phyloP scores from a whole-genome alignment of 2,329 filamentous ascomycete genomes.

The Metarhizium humberi region DNA sequence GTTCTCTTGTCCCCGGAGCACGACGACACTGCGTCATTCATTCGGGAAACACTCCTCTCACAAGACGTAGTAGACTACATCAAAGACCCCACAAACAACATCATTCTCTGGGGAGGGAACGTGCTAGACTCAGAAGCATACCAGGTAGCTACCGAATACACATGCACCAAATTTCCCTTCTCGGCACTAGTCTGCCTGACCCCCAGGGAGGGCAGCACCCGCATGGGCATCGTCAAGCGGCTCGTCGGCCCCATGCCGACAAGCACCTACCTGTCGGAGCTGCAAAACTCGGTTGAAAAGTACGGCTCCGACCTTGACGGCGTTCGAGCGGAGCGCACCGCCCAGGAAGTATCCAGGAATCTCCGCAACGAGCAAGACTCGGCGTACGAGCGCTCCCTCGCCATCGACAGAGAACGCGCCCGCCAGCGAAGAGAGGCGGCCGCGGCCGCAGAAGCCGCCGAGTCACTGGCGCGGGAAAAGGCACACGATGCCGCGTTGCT shows the following conservation, averaged over 20 bases:
- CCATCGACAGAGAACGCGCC: slow-evolving; percentile 77
- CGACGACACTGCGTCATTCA: slow-evolving; percentile 78
- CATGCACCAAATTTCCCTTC: slow-evolving; percentile 89
- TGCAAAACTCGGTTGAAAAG: slow-evolving; percentile 63
- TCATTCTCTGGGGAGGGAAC: slow-evolving; percentile 88
- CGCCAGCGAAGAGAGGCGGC: slow-evolving; percentile 69
- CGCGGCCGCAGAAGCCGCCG: slow-evolving; percentile 57
- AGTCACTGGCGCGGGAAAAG: slow-evolving; percentile 49
- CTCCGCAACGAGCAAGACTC: slow-evolving; percentile 84
- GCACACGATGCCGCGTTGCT: slow-evolving; percentile 49
- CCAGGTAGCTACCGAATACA: slow-evolving; percentile 79
- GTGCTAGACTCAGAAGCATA: slow-evolving; percentile 91
- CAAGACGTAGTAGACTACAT: slow-evolving; percentile 67
- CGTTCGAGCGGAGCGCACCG: slow-evolving; percentile 65
- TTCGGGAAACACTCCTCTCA: slow-evolving; percentile 71
- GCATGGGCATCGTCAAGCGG: slow-evolving; percentile 84
- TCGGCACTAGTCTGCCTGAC: slow-evolving; percentile 80
- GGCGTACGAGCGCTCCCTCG: slow-evolving; percentile 87
- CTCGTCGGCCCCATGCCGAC: slow-evolving; percentile 64
- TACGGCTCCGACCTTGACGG: slow-evolving; percentile 68
- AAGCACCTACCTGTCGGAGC: slow-evolving; percentile 62
- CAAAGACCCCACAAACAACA: slow-evolving; percentile 64
- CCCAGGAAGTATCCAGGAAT: slow-evolving; percentile 71
- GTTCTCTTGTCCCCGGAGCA: slow-evolving; percentile 86
- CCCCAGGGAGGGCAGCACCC: slow-evolving; percentile 69